Base-by-base conservation (phyloP, 2,329 filamentous ascomycete species). In the Talaromyces pinophilus region DNA sequence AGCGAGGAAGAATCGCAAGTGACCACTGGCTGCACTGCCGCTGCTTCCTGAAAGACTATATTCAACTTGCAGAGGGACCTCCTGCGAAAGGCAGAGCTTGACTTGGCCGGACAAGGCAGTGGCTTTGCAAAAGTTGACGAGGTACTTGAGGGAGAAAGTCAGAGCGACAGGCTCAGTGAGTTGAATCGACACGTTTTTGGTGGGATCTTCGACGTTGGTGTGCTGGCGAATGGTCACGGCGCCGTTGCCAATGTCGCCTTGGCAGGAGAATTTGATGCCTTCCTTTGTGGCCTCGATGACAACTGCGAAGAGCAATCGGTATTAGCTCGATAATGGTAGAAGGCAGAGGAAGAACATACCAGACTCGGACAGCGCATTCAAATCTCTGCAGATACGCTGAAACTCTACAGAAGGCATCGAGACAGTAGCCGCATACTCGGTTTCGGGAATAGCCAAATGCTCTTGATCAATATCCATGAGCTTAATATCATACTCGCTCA, bases 401-500 rank as follows among this genome's bases (percentile, higher is more conserved):
- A 99, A 98, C 82, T 99, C 95, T 59, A 84, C 79, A 40, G 91
- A 88, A 15, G 95, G 94, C 92, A 99, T 93, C 64, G 87, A 84
- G 70, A 99, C 92, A 19, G 91, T 95, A 59, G 95, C 91, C 46
- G 93, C 91, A 77, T 99, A 99, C 76, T 99, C 95, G n/a, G 96
- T 99, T 75, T 99, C 94, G 17, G 95, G 95, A 74, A 99, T 99
- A 69, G 95, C 95, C 81, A 99, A 84, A 81, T 99, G 95, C 86
- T 99, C 95, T 84, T 99, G 96, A 82, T 99, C 95, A 80, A 99
- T 99, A 80, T 99, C 95, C 95, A 99, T 99, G 79, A 99, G 89
- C 87, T 99, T 99, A 82, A 99, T 91, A 81, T 99, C 95, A 80
- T 99, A 99, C 85, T 99, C 96, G 87, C 92, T 96, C 77, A 99